Evolutionary conservation across 208 protist genomes (phyloP), one percentile per base, ranked within the genome.

Genomic region (Balamuthia mandrillaris): DNA sequence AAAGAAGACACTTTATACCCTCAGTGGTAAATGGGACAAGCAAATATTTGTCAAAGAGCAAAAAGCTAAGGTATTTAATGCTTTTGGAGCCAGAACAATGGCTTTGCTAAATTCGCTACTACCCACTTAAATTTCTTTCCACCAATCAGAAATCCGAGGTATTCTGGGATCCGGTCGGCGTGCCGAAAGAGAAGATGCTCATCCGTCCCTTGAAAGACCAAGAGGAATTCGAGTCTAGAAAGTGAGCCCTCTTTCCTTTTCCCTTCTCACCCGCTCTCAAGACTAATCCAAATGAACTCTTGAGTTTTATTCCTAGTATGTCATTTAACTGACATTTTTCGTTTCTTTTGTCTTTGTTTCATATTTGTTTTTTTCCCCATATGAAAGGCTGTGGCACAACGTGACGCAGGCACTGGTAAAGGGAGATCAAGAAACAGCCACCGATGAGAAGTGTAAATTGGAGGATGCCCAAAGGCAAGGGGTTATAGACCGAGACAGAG

Each of bases 21-120:
- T 95, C 35, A 24, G 54, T 33, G 93, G 93, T 24, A 87, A 86
- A 56, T 94, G 90, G 89, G 88, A 94, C 58, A 58, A 85, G 16
- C 47, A 58, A 37, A 66, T 94, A 9, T 81, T 61, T 35, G 47
- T 61, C 51, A 81, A 81, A 31, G 37, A 35, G 4, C 31, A 10
- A 33, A 35, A 65, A 4, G 54, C 41, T 45, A 75, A 75, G 66
- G 66, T 54, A 70, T 3, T 35, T 24, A 3, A 3, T 44, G 14
- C 7, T 4, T 2, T 31, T 16, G 7, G 78, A 60, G 29, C 51
- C 37, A 41, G 47, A 10, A 16, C 10, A 37, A 37, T 4, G 24
- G n/a, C 24, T 2, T 6, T 39, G 27, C 42, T 42, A 0, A 7
- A 63, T 81, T 1, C 4, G 66, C 12, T 65, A 41, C 2, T 33